These are phyloP conservation scores for Penicillium olsonii DNA, from an alignment of 2,329 filamentous ascomycete species.

Conservation along the genomic window DNA sequence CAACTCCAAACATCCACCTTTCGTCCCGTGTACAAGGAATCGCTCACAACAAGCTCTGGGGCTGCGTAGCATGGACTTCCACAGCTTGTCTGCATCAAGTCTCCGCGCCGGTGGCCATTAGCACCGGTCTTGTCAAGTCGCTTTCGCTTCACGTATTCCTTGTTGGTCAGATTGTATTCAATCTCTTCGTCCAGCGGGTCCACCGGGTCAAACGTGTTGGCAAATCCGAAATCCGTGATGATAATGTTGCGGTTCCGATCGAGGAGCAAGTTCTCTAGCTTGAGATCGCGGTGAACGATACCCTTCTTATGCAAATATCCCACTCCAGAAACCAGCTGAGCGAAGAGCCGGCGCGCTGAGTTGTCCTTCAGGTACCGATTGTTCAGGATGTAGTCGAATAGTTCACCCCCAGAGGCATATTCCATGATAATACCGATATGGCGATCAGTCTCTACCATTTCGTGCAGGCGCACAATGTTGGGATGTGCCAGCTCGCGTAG, in stretches of 20 bases:
- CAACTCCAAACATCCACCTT: slow-evolving; percentile 99
- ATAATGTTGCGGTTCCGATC: slow-evolving; percentile 99
- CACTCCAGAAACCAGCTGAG: slow-evolving; percentile 92
- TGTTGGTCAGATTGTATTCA: slow-evolving; percentile 81
- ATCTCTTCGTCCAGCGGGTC: slow-evolving; percentile 90
- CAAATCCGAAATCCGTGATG: slow-evolving; percentile 98
- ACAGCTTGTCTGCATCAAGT: slow-evolving; percentile 98
- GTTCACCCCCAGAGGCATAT: slow-evolving; percentile 94
- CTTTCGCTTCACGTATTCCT: slow-evolving; percentile 82
- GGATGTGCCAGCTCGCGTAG: slow-evolving; percentile 84
- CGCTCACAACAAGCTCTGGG: slow-evolving; percentile 93
- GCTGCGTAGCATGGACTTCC: slow-evolving; percentile 97
- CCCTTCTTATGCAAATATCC: slow-evolving; percentile 98
- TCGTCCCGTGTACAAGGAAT: slow-evolving; percentile 92
- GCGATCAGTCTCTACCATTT: slow-evolving; percentile 97
- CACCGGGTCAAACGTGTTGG: slow-evolving; percentile 88
- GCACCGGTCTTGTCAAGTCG: slow-evolving; percentile 78
- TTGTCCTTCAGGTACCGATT: slow-evolving; percentile 95
- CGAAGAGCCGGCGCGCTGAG: slow-evolving; percentile 85
- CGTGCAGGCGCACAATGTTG: slow-evolving; percentile 94
- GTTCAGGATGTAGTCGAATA: slow-evolving; percentile 98
- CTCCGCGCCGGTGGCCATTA: slow-evolving; percentile 78
- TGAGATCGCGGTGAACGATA: slow-evolving; percentile 95
- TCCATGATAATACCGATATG: slow-evolving; percentile 98
- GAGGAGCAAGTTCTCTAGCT: slow-evolving; percentile 90